Conservation (phyloP, 805 yeast genomes). For the Wickerhamiella lipophila region DNA sequence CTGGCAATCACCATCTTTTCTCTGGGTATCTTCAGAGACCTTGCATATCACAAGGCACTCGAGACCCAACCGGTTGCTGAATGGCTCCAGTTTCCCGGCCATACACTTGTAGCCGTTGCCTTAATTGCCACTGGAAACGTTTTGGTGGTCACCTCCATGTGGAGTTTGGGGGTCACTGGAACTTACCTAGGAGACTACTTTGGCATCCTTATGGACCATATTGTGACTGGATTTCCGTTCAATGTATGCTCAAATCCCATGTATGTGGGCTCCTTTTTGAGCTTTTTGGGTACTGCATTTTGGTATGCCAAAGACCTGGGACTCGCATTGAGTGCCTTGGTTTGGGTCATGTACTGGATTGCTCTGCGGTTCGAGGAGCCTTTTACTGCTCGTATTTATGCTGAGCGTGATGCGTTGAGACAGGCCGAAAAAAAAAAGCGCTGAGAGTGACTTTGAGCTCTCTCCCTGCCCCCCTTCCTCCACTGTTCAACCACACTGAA, state of each 20-base stretch:
- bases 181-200: conserved; percentile 96
- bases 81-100: conserved; percentile 32
- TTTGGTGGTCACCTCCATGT: conserved; percentile 78
- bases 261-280: conserved; percentile 86
- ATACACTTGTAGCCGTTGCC: conserved; percentile 42
- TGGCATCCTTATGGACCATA: conserved; percentile 82
- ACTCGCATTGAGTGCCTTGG: conserved; percentile 54
- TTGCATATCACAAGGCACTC: conserved; percentile 55
- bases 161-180: conserved; percentile 85
- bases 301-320: conserved; percentile 89
- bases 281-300: conserved; percentile 83
- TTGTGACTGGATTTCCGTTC: conserved; percentile 90
- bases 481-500: conserved; percentile 1
- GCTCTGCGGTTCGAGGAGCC: conserved; percentile 92
- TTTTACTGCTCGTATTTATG: conserved; percentile 82
- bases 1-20: conserved; percentile 76
- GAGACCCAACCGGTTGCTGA: conserved; percentile 54
- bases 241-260: conserved; percentile 84
- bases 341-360: conserved; percentile 65
- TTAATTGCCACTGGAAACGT: conserved; percentile 60
- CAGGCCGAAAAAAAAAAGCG: background rate
- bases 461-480: too few species aligned
- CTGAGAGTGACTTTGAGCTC: too few species aligned
- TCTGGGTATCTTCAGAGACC: conserved; percentile 73
- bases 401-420: conserved; percentile 42